Evolutionary conservation across 78 protist genomes (phyloP).

Genomic region (Cyanophora paradoxa): DNA sequence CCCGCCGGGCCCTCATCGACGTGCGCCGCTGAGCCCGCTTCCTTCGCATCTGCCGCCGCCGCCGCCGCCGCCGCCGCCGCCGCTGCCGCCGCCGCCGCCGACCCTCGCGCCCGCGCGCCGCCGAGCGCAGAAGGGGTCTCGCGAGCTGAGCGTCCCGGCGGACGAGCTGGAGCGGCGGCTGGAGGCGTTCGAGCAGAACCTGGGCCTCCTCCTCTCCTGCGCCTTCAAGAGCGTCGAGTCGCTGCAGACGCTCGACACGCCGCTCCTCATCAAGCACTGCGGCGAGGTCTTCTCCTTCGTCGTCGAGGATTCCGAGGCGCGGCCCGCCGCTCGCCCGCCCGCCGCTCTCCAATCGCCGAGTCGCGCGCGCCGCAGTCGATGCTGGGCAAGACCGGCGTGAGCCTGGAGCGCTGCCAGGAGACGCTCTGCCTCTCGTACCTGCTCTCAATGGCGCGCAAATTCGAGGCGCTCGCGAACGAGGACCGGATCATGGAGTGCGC

Average conservation of each 20-base stretch:
- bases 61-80: slow-evolving; percentile 2
- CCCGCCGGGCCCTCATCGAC: background rate
- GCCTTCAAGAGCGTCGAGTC: slow-evolving; percentile 4
- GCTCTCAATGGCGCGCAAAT: too few relatives aligned
- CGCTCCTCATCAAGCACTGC: slow-evolving; percentile 5
- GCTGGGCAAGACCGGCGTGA: too few relatives aligned
- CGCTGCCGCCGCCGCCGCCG: background rate
- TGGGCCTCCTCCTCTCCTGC: slow-evolving; percentile 8
- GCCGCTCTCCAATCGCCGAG: background rate
- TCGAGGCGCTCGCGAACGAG: too few relatives aligned
- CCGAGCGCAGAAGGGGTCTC: too few relatives aligned
- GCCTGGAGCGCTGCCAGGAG: too few relatives aligned
- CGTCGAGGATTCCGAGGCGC: background rate
- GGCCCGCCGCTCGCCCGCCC: background rate
- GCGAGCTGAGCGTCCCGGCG: background rate
- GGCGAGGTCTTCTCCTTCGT: background rate
- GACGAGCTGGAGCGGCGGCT: background rate
- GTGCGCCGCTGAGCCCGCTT: background rate
- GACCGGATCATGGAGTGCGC: too few relatives aligned
- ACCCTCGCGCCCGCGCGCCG: background rate
- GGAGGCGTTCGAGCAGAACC: slow-evolving; percentile 6
- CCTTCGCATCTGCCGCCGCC: background rate
- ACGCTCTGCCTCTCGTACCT: too few relatives aligned
- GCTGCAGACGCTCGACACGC: slow-evolving; percentile 18
- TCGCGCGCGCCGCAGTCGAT: background rate